Conservation (phyloP, 139 green algal genomes). For the Chlorella sp. region DNA sequence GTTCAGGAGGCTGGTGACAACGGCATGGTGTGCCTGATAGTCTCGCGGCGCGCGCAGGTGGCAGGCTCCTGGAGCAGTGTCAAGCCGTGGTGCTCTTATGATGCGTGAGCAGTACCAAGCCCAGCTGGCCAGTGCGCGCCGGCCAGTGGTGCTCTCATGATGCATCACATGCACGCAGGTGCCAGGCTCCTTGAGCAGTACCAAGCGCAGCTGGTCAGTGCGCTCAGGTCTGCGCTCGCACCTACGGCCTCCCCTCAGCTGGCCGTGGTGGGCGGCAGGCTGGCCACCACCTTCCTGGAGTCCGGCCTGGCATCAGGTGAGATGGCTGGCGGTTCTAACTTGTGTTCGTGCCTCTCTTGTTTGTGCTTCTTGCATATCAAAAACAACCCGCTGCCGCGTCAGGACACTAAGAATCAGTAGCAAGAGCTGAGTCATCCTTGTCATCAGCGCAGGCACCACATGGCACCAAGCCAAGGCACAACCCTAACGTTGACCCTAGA, state of each 20-base stretch:
- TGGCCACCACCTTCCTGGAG: conserved; percentile 63
- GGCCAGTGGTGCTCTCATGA: too few species aligned
- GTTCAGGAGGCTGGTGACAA: too few species aligned
- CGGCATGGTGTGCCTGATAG: too few species aligned
- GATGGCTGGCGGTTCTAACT: too few species aligned
- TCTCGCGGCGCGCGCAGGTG: too few species aligned
- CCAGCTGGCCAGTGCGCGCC: too few species aligned
- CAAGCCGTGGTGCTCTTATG: too few species aligned
- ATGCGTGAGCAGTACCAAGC: too few species aligned
- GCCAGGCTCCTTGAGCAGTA: conserved; percentile 69
- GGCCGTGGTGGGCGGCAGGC: conserved; percentile 42
- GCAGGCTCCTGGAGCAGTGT: too few species aligned
- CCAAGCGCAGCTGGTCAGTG: conserved; percentile 72
- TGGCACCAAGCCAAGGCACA: not conserved
- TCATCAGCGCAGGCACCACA: not conserved
- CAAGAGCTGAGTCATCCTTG: not conserved
- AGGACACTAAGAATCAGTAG: not conserved
- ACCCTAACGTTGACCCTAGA: not conserved
- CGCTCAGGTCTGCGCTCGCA: conserved; percentile 42
- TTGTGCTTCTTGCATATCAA: too few species aligned
- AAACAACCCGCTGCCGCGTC: not conserved
- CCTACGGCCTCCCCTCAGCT: conserved; percentile 37
- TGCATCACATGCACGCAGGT: too few species aligned
- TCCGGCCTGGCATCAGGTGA: conserved; percentile 42
- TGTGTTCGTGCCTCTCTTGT: too few species aligned